phyloP scores from a whole-genome alignment of 495 filamentous ascomycete species.

The Neurospora sp. region DNA sequence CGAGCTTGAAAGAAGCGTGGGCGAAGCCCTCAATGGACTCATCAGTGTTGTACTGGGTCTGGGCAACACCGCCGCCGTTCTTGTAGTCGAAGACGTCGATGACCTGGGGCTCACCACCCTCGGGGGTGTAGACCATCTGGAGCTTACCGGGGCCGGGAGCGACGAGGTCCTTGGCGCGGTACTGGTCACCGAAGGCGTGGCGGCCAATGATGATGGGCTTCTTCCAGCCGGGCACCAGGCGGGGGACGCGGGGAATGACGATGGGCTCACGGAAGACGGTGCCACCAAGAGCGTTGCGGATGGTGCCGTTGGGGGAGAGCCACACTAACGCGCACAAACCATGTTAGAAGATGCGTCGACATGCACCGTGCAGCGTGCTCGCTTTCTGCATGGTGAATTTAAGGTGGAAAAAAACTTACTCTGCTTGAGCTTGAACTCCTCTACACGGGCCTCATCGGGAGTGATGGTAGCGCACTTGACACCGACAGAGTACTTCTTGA shows the following conservation, averaged over 20 bases:
- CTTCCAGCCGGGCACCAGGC: slow-evolving; percentile 93
- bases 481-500: slow-evolving; percentile 96
- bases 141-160: slow-evolving; percentile 73
- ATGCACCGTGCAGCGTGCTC: neutral
- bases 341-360: neutral
- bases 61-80: slow-evolving; percentile 71
- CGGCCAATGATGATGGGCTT: slow-evolving; percentile 97
- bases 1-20: slow-evolving; percentile 91
- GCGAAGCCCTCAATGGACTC: slow-evolving; percentile 92
- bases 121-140: slow-evolving; percentile 86
- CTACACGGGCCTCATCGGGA: slow-evolving; percentile 87
- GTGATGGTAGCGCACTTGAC: slow-evolving; percentile 99
- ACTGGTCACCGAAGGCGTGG: slow-evolving; percentile 98
- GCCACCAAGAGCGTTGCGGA: slow-evolving; percentile 88
- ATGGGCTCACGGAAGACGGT: slow-evolving; percentile 99
- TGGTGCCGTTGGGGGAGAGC: slow-evolving; percentile 96
- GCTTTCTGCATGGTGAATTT: neutral
- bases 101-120: slow-evolving; percentile 68
- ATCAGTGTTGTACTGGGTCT: slow-evolving; percentile 96
- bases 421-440: slow-evolving; percentile 98
- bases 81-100: slow-evolving; percentile 88
- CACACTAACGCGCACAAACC: slow-evolving; percentile 55
- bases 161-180: slow-evolving; percentile 86
- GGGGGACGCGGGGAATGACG: slow-evolving; percentile 82
- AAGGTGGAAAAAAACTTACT: slow-evolving; percentile 41